phyloP scores from a whole-genome alignment of 2,329 filamentous ascomycete species.

The Paecilomyces niveus region DNA sequence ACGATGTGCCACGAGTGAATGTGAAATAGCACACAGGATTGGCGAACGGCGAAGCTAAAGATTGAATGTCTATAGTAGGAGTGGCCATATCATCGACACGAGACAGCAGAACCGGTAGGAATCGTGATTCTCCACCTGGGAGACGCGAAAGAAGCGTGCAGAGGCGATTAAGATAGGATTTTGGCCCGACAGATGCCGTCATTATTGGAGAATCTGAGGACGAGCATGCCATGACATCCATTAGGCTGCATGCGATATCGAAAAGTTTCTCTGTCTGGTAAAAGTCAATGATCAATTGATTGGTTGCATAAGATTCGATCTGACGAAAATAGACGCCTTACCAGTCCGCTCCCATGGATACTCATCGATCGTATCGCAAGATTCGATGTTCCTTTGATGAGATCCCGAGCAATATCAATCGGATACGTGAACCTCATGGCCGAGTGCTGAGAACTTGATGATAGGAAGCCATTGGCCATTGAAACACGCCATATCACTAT shows the following conservation, averaged over 20 bases:
- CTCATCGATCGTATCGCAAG: conserved; percentile 67
- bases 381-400: conserved; percentile 58
- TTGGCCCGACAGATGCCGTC: not conserved
- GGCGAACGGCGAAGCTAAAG: conserved; percentile 32
- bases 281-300: not conserved
- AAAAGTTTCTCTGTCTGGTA: conserved; percentile 66
- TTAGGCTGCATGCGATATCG: conserved; percentile 64
- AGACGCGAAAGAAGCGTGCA: not conserved
- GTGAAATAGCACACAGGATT: not conserved
- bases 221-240: conserved; percentile 60
- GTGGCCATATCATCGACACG: not conserved
- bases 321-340: not conserved
- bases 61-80: conserved; percentile 21
- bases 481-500: not conserved
- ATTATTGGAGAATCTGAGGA: conserved; percentile 34
- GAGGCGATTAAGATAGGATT: not conserved
- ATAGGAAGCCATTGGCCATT: conserved; percentile 30
- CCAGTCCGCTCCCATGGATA: conserved; percentile 51
- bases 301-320: not conserved
- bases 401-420: conserved; percentile 53
- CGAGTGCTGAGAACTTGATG: conserved; percentile 48
- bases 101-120: not conserved
- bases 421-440: conserved; percentile 57
- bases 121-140: not conserved
- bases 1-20: not conserved